Base-by-base conservation (phyloP, 2,329 filamentous ascomycete species). In the Pseudogymnoascus sp. region DNA sequence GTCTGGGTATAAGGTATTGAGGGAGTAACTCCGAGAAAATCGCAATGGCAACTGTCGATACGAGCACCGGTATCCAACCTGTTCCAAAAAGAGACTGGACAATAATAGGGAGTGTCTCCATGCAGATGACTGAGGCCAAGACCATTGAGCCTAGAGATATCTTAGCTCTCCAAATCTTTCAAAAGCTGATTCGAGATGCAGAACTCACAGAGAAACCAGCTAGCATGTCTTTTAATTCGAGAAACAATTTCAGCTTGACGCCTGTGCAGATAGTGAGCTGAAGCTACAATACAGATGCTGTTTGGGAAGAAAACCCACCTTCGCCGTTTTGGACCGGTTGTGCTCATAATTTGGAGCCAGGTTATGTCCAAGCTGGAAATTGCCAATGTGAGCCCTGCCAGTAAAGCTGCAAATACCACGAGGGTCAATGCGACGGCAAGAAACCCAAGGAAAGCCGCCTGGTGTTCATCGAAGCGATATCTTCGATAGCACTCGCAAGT, bases 1-100 rank as follows among this genome's bases (percentile, higher is more conserved):
- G 60, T 54, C 59, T 54, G 36, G 68, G 68, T 35, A 71, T 67
- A 5, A 68, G 50, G 40, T 65, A 68, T 61, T 68, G 67, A 33
- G 69, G 69, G 29, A 70, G 60, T n/a, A 70, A 63, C 57, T 70
- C 68, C 26, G 64, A 66, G 57, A 68, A 66, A 11, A 71, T 44
- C 10, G 66, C 64, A 26, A 71, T 65, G 8, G 57, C 64, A 2
- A 67, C 5, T 5, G 68, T 70, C 2, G 69, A 71, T 37, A 68
- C 39, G 6, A 69, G 40, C 35, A 70, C 62, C 13, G 66, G 57
- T 40, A 67, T 40, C 66, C 66, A 70, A 62, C 41, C 8, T 62
- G 24, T 13, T 58, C 61, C 36, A 36, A 54, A 41, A 62, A 68
- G 21, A 67, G 58, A 62, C 58, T 68, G 66, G 11, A 70, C 63